Percentiles rank a stretch among this genome's conserved stretches.
Conservation (phyloP, 179 eudicot genomes). For the Carnegiea gigantea region DNA sequence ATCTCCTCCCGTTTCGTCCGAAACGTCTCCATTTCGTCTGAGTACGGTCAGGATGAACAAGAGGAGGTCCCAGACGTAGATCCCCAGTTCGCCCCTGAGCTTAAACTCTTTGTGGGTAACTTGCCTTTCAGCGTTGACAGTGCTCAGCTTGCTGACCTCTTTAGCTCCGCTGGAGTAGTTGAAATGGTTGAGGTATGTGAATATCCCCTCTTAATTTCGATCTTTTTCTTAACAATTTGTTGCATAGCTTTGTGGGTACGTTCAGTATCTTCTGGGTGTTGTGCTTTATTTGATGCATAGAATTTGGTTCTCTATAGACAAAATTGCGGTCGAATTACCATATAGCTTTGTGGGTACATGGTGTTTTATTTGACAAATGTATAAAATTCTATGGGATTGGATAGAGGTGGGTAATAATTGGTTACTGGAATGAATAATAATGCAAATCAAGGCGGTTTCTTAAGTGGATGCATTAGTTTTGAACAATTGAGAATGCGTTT, state of each 20-base stretch:
- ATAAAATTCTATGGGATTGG: background rate
- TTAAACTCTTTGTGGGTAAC: constrained; percentile 86
- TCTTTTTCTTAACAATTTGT: background rate
- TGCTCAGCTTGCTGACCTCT: constrained; percentile 65
- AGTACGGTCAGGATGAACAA: constrained; percentile 45
- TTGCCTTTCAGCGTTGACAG: constrained; percentile 81
- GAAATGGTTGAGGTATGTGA: constrained; percentile 92
- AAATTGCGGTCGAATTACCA: too few relatives aligned
- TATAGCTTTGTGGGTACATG: background rate
- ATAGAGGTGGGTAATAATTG: too few relatives aligned
- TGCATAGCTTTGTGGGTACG: background rate
- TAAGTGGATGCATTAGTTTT: background rate
- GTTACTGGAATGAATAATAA: background rate
- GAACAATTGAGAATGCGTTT: background rate
- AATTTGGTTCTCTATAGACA: too few relatives aligned
- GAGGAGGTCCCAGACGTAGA: constrained; percentile 12
- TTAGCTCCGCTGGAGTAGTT: constrained; percentile 71
- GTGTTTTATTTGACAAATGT: background rate
- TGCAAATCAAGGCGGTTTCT: background rate
- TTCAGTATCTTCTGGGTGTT: background rate
- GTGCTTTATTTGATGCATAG: too few relatives aligned
- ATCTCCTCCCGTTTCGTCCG: constrained; percentile 35
- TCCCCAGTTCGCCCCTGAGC: constrained; percentile 56
- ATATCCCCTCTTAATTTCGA: background rate
- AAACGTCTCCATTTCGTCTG: constrained; percentile 55